These are phyloP conservation scores for Kluyveromyces starmeri DNA, from an alignment of 805 yeast genomes.

Conservation along the genomic window DNA sequence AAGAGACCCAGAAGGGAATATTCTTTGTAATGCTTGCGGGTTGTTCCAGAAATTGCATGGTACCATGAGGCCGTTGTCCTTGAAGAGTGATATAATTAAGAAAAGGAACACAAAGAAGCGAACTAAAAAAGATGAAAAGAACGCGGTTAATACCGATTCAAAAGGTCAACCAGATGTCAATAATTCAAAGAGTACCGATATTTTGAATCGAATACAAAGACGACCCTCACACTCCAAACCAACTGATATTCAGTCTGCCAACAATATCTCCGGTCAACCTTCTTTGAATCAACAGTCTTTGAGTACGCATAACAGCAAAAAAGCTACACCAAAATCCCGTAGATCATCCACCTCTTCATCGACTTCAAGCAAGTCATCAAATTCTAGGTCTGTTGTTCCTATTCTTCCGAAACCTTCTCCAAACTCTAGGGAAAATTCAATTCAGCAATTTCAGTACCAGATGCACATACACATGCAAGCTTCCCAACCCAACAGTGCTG, in stretches of 20 bases:
- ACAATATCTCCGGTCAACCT: neutral
- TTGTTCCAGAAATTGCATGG: slow-evolving; percentile 87
- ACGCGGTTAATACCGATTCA: slow-evolving; percentile 8
- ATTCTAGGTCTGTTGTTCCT: slow-evolving; percentile 28
- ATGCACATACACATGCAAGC: slow-evolving; percentile 4
- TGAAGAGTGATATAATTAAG: slow-evolving; percentile 87
- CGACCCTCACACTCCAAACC: neutral
- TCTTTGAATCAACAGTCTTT: slow-evolving; percentile 14
- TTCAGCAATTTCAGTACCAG: slow-evolving; percentile 5
- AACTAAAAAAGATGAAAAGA: slow-evolving; percentile 26
- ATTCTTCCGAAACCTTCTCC: slow-evolving; percentile 30
- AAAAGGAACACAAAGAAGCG: slow-evolving; percentile 63
- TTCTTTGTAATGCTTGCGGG: slow-evolving; percentile 95
- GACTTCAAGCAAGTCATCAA: slow-evolving; percentile 23
- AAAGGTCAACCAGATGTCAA: neutral
- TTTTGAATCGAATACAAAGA: neutral
- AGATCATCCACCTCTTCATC: slow-evolving; percentile 27
- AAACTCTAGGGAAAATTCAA: slow-evolving; percentile 3
- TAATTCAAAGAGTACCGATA: neutral
- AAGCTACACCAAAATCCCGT: slow-evolving; percentile 16
- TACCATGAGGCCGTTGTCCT: slow-evolving; percentile 83
- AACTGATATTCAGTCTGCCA: neutral
- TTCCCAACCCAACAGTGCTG: slow-evolving; percentile 17
- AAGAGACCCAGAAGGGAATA: slow-evolving; percentile 84
- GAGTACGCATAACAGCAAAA: slow-evolving; percentile 14